Conservation (phyloP, 139 green algal genomes). For the Picochlorum sp. region DNA sequence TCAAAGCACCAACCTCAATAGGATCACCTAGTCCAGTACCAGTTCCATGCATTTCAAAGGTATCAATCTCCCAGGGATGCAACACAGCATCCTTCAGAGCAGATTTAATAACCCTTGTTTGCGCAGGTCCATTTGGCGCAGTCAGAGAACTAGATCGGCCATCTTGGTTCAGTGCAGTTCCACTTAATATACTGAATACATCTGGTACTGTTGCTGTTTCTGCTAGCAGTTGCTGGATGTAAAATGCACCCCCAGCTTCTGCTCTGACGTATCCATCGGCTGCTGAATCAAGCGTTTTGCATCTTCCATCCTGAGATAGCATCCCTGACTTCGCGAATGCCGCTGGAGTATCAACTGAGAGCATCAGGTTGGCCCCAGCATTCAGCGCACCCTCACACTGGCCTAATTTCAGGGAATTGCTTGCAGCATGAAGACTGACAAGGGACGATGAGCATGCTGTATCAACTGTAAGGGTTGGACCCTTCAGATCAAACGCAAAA, state of each 20-base stretch:
- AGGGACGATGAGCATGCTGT: constrained; percentile 78
- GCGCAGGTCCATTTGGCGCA: constrained; percentile 48
- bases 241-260: constrained; percentile 34
- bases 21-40: constrained; percentile 73
- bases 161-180: constrained; percentile 51
- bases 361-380: constrained; percentile 35
- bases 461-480: constrained; percentile 66
- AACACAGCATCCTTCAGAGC: constrained; percentile 21
- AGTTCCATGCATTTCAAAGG: constrained; percentile 54
- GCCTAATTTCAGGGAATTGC: constrained; percentile 14
- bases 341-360: constrained; percentile 29
- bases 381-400: constrained; percentile 11
- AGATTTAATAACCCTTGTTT: constrained; percentile 30
- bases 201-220: not conserved
- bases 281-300: constrained; percentile 36
- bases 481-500: constrained; percentile 60
- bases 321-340: constrained; percentile 43
- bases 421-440: constrained; percentile 37
- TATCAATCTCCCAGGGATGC: constrained; percentile 5
- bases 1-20: constrained; percentile 69
- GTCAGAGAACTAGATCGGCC: constrained; percentile 48
- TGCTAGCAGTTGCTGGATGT: constrained; percentile 11
- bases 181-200: constrained; percentile 12
- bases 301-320: constrained; percentile 39
- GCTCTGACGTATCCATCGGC: constrained; percentile 47